A percentile compares a stretch with the other conserved stretches of the same genome.
Conservation (phyloP, 768 basidiomycete genomes). For the Ramaria rubella region DNA sequence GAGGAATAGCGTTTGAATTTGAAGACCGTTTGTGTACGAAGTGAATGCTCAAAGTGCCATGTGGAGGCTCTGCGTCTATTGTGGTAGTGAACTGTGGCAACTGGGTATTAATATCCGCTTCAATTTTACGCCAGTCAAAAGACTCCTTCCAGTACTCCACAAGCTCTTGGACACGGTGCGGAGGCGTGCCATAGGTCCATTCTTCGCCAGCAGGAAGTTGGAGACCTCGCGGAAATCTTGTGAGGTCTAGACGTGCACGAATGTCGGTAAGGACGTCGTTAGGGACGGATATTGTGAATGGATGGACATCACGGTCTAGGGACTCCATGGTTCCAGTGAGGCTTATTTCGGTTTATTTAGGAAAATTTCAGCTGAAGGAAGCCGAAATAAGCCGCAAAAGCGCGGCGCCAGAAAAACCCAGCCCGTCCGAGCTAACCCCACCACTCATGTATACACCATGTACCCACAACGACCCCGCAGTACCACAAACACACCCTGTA, state of each 20-base stretch:
- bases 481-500: too few relatives aligned
- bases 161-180: slow-evolving; percentile 42
- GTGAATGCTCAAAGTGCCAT: slow-evolving; percentile 46
- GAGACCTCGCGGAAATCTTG: background rate
- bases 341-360: too few relatives aligned
- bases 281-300: slow-evolving; percentile 1
- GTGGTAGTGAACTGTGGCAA: slow-evolving; percentile 50
- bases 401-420: too few relatives aligned
- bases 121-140: slow-evolving; percentile 51
- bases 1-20: slow-evolving; percentile 41
- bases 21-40: slow-evolving; percentile 48
- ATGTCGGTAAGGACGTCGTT: background rate
- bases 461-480: too few relatives aligned
- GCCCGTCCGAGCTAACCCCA: too few relatives aligned
- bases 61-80: slow-evolving; percentile 31
- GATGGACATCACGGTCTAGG: background rate
- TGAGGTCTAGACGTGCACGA: background rate
- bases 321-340: too few relatives aligned
- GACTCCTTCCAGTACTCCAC: slow-evolving; percentile 43
- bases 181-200: slow-evolving; percentile 47
- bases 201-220: slow-evolving; percentile 3
- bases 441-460: too few relatives aligned
- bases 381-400: too few relatives aligned
- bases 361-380: too few relatives aligned
- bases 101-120: slow-evolving; percentile 43